Percentiles rank a stretch among this genome's conserved stretches.
phyloP scores from a whole-genome alignment of 169 alveolate genomes.

The Plasmodium inui region DNA sequence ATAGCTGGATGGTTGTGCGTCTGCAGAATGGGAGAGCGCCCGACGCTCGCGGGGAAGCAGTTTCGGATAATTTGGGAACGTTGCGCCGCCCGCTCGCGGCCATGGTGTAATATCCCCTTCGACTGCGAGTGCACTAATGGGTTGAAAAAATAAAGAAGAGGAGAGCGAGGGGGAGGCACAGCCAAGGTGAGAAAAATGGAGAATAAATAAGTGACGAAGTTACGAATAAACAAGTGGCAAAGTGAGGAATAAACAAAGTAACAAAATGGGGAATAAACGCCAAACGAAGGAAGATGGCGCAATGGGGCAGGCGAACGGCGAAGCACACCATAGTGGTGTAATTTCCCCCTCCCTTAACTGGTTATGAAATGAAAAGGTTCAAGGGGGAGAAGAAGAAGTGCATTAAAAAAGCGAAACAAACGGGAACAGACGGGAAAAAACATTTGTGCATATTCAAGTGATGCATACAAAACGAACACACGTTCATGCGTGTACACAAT shows the following conservation, averaged over 20 bases:
- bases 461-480: slow-evolving; percentile 27
- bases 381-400: slow-evolving; percentile 24
- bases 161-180: not conserved
- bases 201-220: no score
- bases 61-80: not conserved
- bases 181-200: not conserved
- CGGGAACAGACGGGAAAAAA: not conserved
- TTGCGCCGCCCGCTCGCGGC: not conserved
- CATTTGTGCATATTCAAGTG: not conserved
- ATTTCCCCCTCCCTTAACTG: not conserved
- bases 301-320: not conserved
- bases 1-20: not conserved
- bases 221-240: no score
- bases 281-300: not conserved
- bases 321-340: not conserved
- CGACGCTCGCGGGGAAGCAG: not conserved
- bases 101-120: not conserved
- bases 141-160: not conserved
- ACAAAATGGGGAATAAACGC: not conserved
- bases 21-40: not conserved
- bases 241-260: not conserved
- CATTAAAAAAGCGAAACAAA: slow-evolving; percentile 1
- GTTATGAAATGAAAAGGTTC: not conserved
- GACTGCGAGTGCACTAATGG: not conserved
- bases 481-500: not conserved